phyloP scores from a whole-genome alignment of 306 rosid species.

The Psophocarpus tetragonolobus region DNA sequence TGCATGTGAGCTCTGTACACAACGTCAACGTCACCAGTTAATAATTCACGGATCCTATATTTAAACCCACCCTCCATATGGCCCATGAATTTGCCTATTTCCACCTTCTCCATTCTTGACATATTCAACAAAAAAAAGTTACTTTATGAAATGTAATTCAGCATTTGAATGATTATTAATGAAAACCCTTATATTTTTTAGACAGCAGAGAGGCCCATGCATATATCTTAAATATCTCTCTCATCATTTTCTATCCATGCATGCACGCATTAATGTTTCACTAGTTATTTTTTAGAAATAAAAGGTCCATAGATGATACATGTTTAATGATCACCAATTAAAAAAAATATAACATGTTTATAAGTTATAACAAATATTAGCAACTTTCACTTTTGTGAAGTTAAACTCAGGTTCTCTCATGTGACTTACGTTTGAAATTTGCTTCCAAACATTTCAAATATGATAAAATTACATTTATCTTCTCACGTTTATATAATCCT shows the following conservation, averaged over 20 bases:
- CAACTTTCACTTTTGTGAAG: too few species aligned
- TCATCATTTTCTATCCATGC: not conserved
- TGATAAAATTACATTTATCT: too few species aligned
- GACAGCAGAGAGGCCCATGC: not conserved
- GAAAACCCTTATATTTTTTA: not conserved
- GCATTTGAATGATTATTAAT: not conserved
- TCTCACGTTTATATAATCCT: too few species aligned
- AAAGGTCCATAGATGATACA: too few species aligned
- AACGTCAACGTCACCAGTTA: constrained; percentile 32
- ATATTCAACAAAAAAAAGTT: not conserved
- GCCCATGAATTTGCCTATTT: not conserved
- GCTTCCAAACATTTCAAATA: too few species aligned
- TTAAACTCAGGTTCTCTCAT: too few species aligned
- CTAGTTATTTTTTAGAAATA: not conserved
- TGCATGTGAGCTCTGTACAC: constrained; percentile 35
- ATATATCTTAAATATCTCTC: not conserved
- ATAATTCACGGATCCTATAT: constrained; percentile 7
- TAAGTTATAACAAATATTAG: too few species aligned
- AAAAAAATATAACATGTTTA: too few species aligned
- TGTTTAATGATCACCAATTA: too few species aligned
- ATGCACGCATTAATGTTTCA: too few species aligned
- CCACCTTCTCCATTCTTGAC: not conserved
- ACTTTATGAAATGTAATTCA: not conserved
- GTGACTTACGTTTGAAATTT: too few species aligned
- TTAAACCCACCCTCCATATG: not conserved